Evolutionary conservation across 306 rosid species (phyloP), one percentile per base, ranked within the genome.

Genomic region (Ochetophila trinervis): DNA sequence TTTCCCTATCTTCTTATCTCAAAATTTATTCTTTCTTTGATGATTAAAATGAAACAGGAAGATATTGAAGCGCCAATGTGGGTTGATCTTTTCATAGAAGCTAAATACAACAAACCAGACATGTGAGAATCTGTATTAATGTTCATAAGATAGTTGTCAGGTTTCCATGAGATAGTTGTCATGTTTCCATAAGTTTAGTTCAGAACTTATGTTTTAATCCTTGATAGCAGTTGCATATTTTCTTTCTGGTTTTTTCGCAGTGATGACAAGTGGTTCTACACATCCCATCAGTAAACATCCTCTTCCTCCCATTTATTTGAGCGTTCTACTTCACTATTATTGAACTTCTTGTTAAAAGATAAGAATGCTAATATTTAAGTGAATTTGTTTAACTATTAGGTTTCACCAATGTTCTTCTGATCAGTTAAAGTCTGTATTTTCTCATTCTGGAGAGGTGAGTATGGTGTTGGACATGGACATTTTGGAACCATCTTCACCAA

Each of bases 41-140:
- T 70, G 71, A 59, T 52, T 76, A n/a, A n/a, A n/a, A n/a, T n/a
- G 76, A 40, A 66, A 19, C 84, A 86, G 91, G 89, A 88, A 63
- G 84, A 86, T 35, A 81, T 86, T 69, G 96, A 91, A 63, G 94
- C 97, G 52, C 97, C 94, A 42, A 74, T 83, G 94, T 91, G 97
- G 96, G 79, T 67, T 48, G 91, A 91, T 86, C 87, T 91, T 71
- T 63, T 74, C 60, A 50, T 79, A 60, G 91, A 81, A 77, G 81
- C 68, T 62, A 74, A 71, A 3, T 53, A 77, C 69, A 60, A 76
- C 61, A 59, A 53, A 56, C 80, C 73, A 60, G 74, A 77, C 62
- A 37, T 23, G 94, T 91, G 77, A 84, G 94, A 52, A 59, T 44
- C 8, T 5, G 52, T 75, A 44, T 32, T 32, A 47, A 60, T 44